Conservation (phyloP, 2,329 filamentous ascomycete species). For the Alternaria brassicae region DNA sequence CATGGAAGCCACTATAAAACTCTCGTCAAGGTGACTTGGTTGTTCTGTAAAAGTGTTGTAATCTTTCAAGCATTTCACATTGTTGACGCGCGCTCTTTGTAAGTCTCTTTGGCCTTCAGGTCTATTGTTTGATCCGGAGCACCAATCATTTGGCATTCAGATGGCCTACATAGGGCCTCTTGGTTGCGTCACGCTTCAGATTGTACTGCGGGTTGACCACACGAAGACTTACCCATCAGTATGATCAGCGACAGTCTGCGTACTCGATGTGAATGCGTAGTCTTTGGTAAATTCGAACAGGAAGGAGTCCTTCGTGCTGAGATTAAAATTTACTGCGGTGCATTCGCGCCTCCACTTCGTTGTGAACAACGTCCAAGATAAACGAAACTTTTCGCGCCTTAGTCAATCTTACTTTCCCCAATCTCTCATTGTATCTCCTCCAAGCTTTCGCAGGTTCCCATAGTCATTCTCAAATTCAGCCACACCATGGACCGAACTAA, state of each 20-base stretch:
- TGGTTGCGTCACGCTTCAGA: neutral
- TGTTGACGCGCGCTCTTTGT: neutral
- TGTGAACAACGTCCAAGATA: constrained; percentile 12
- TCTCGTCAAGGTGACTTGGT: neutral
- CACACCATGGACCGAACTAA: constrained; percentile 2
- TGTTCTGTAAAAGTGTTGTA: neutral
- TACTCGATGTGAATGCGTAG: neutral
- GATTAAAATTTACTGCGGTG: neutral
- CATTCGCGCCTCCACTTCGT: neutral
- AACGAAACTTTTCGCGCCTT: neutral
- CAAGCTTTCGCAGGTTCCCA: neutral
- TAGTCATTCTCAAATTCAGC: neutral
- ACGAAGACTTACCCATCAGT: neutral
- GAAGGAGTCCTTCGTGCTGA: neutral
- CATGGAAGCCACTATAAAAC: neutral
- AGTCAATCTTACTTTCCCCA: neutral
- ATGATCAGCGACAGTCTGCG: neutral
- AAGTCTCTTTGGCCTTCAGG: neutral
- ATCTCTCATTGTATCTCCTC: neutral
- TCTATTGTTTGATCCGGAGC: neutral
- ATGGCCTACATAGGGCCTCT: neutral
- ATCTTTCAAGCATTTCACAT: neutral
- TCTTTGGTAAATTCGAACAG: neutral
- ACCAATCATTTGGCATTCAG: neutral
- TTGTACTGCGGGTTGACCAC: neutral